Conservation (phyloP, 2,329 filamentous ascomycete species). For the Colletotrichum somersetense region DNA sequence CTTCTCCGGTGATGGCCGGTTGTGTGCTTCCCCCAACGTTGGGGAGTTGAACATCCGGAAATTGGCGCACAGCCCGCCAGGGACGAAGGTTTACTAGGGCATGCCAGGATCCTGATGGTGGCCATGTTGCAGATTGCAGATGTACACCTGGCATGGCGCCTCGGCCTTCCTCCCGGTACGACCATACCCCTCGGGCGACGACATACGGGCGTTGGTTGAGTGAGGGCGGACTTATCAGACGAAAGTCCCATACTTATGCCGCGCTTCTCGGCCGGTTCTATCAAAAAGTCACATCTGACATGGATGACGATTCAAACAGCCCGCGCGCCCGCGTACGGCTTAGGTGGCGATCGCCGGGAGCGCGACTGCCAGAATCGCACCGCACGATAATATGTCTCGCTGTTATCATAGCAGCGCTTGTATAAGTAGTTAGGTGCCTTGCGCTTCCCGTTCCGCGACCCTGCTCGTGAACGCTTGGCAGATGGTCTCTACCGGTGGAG, state of each 20-base stretch:
- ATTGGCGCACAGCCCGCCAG: constrained; percentile 29
- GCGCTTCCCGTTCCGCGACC: constrained; percentile 1
- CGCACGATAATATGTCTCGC: constrained; percentile 7
- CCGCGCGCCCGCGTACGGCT: constrained; percentile 9
- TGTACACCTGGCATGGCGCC: neutral
- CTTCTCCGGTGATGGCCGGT: neutral
- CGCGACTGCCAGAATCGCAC: constrained; percentile 2
- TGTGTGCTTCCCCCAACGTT: neutral
- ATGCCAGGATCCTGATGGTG: constrained; percentile 7
- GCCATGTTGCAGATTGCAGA: constrained; percentile 2
- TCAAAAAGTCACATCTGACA: constrained; percentile 24
- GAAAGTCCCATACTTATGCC: constrained; percentile 8
- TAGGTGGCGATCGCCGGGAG: constrained; percentile 18
- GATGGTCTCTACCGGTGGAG: neutral
- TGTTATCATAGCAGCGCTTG: constrained; percentile 16
- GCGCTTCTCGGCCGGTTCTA: neutral
- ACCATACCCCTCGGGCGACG: neutral
- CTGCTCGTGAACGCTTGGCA: neutral
- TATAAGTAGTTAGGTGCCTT: constrained; percentile 3
- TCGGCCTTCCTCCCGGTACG: neutral
- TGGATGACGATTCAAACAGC: constrained; percentile 7
- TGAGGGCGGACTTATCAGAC: constrained; percentile 2
- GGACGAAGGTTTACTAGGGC: constrained; percentile 39
- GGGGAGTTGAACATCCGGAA: constrained; percentile 30
- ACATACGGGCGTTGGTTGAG: neutral